Conservation (phyloP, 2,329 filamentous ascomycete species). For the Epichloe typhina region DNA sequence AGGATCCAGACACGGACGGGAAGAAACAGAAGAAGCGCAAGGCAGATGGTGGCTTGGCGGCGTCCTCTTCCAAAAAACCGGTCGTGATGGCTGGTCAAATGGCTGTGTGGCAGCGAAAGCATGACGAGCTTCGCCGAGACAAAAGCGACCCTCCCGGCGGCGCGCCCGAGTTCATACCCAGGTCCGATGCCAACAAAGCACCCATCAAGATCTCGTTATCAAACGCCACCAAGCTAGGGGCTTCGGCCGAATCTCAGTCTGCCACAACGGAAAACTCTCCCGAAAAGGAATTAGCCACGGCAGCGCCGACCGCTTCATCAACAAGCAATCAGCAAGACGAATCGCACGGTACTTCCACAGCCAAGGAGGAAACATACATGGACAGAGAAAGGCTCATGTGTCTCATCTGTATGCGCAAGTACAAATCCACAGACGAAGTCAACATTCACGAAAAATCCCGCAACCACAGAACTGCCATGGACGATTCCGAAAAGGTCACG, state of each 20-base stretch:
- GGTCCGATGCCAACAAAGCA: constrained; percentile 2
- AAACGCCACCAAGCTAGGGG: constrained; percentile 1
- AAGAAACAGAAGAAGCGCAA: constrained; percentile 42
- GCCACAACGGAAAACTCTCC: neutral
- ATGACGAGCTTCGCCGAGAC: constrained; percentile 24
- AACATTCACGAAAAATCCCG: constrained; percentile 29
- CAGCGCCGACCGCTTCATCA: neutral
- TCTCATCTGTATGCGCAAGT: constrained; percentile 33
- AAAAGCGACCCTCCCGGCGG: neutral
- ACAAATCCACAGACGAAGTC: constrained; percentile 29
- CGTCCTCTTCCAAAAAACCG: constrained; percentile 22
- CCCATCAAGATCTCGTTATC: constrained; percentile 22
- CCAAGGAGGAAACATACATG: constrained; percentile 35
- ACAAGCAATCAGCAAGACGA: neutral
- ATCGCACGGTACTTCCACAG: neutral
- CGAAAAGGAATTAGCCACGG: neutral
- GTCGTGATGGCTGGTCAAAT: constrained; percentile 29
- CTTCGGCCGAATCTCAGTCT: neutral
- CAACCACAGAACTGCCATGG: constrained; percentile 27
- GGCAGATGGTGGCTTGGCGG: constrained; percentile 24
- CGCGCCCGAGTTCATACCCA: neutral
- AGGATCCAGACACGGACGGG: constrained; percentile 16
- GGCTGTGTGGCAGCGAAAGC: constrained; percentile 32
- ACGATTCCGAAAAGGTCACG: constrained; percentile 33
- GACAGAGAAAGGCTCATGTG: constrained; percentile 38